Percentiles rank a stretch among this genome's conserved stretches.
Conservation (phyloP, 2,329 filamentous ascomycete genomes). For the Fusarium poae region DNA sequence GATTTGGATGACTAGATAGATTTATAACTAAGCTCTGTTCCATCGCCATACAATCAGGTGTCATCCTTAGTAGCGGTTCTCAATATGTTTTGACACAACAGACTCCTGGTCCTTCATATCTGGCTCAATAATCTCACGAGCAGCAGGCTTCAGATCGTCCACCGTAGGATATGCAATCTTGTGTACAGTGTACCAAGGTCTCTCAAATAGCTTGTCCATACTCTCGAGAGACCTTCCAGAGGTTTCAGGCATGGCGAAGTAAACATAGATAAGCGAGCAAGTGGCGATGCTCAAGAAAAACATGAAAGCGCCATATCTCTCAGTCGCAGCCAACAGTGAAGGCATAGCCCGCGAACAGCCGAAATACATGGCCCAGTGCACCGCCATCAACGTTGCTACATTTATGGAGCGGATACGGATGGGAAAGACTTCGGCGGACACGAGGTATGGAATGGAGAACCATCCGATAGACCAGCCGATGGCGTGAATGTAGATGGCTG, state of each 20-base stretch:
- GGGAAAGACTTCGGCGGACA: constrained; percentile 61
- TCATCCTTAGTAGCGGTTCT: neutral
- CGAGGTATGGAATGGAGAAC: constrained; percentile 60
- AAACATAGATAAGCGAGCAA: constrained; percentile 51
- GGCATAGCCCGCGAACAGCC: constrained; percentile 54
- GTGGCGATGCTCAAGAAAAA: constrained; percentile 50
- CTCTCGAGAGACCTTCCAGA: constrained; percentile 50
- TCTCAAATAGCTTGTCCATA: constrained; percentile 50
- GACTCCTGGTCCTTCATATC: constrained; percentile 29
- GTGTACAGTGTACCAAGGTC: constrained; percentile 49
- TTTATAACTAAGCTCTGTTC: no score
- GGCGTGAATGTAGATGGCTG: constrained; percentile 59
- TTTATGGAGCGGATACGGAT: constrained; percentile 57
- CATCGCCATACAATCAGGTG: accelerated
- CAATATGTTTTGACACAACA: constrained; percentile 17
- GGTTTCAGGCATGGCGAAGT: constrained; percentile 52
- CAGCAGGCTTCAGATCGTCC: constrained; percentile 40
- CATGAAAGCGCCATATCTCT: constrained; percentile 51
- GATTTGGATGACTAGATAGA: no score
- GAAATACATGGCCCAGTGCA: constrained; percentile 57
- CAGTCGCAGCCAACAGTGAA: constrained; percentile 50
- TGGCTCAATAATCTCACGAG: constrained; percentile 18
- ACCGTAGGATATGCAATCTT: constrained; percentile 49
- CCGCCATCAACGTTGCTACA: constrained; percentile 58
- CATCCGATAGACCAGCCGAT: constrained; percentile 62